Percentiles rank a stretch among this genome's conserved stretches.
These are phyloP conservation scores for Gentiana macrophylla DNA, from an alignment of 257 asterid species.

Conservation along the genomic window DNA sequence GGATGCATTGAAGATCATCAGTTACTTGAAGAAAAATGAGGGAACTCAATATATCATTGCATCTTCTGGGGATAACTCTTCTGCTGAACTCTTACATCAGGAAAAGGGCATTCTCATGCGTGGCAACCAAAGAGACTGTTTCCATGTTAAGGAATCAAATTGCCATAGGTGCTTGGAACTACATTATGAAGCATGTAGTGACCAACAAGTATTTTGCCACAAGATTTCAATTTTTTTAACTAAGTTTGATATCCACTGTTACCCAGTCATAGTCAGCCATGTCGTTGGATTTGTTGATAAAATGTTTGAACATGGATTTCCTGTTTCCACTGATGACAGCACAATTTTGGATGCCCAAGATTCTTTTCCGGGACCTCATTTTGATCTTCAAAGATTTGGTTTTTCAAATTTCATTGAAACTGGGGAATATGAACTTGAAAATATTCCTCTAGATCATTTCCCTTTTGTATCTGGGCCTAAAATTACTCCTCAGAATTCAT, in stretches of 20 bases:
- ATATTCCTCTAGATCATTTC: slow-evolving; percentile 32
- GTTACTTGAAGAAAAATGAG: slow-evolving; percentile 30
- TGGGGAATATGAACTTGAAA: slow-evolving; percentile 31
- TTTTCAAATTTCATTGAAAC: slow-evolving; percentile 21
- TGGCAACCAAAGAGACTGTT: slow-evolving; percentile 24
- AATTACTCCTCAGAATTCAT: slow-evolving; percentile 19
- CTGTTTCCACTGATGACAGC: slow-evolving; percentile 23
- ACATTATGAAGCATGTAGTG: slow-evolving; percentile 45
- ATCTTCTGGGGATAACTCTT: slow-evolving; percentile 26
- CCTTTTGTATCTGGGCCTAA: slow-evolving; percentile 28
- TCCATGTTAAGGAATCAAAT: slow-evolving; percentile 25
- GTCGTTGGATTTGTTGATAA: slow-evolving; percentile 44
- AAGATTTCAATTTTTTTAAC: slow-evolving; percentile 31
- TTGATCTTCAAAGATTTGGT: slow-evolving; percentile 19
- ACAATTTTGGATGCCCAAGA: slow-evolving; percentile 22
- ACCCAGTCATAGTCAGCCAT: slow-evolving; percentile 57
- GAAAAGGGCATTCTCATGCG: slow-evolving; percentile 15
- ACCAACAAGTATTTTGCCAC: slow-evolving; percentile 20
- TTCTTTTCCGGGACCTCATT: slow-evolving; percentile 18
- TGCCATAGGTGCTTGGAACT: slow-evolving; percentile 41
- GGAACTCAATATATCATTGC: slow-evolving; percentile 32
- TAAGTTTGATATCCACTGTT: slow-evolving; percentile 61
- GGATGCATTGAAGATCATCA: slow-evolving; percentile 41
- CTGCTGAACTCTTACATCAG: slow-evolving; percentile 25
- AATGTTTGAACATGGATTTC: slow-evolving; percentile 23